Conservation (phyloP, 2,329 filamentous ascomycete species). For the Colletotrichum phormii region DNA sequence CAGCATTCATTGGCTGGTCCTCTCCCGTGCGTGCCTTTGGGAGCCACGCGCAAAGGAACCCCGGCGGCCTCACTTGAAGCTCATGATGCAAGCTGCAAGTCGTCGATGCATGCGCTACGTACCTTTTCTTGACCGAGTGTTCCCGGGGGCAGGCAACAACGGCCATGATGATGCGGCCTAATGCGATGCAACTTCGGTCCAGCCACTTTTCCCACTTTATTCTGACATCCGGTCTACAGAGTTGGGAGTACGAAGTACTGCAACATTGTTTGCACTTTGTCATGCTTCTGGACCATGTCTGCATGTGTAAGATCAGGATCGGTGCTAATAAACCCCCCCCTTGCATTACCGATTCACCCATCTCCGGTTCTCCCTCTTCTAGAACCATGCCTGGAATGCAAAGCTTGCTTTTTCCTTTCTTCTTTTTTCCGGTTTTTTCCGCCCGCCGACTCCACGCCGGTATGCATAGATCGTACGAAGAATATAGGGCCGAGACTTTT, state of each 20-base stretch:
- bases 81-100: too few species aligned
- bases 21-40: background rate
- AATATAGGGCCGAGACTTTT: background rate
- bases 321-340: background rate
- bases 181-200: background rate
- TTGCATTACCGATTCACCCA: background rate
- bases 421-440: background rate
- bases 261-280: background rate
- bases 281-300: too few species aligned
- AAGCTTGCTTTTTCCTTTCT: background rate
- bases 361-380: background rate
- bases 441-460: conserved; percentile 6
- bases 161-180: background rate
- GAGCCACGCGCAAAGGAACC: background rate
- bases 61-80: too few species aligned
- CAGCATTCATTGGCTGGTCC: too few species aligned
- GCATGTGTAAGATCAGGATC: background rate
- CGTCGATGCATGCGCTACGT: too few species aligned
- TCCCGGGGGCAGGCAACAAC: background rate
- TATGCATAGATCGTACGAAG: conserved; percentile 30
- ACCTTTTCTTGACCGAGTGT: background rate
- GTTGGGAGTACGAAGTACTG: background rate
- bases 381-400: background rate
- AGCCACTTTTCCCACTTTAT: background rate
- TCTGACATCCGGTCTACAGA: conserved; percentile 4